These are phyloP conservation scores for Teratosphaeria gauchensis DNA, from an alignment of 2,329 filamentous ascomycete species.

Conservation along the genomic window DNA sequence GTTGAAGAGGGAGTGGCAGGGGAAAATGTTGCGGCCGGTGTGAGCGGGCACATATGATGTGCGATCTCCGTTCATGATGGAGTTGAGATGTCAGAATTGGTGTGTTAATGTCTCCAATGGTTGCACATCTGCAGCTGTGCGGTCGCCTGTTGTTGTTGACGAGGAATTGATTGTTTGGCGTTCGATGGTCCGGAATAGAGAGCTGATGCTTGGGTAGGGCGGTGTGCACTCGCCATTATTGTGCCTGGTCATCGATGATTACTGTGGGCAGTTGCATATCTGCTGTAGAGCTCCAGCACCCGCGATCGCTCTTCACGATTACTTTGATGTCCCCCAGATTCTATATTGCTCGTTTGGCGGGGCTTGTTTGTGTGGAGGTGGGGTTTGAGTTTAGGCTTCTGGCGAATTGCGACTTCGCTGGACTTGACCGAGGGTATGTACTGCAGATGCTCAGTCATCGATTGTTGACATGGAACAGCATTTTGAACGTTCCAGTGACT, in stretches of 20 bases:
- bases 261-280: not conserved
- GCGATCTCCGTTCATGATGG: slow-evolving; percentile 14
- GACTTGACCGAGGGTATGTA: not conserved
- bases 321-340: not conserved
- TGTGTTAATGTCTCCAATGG: not conserved
- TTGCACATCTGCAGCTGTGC: not conserved
- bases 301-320: not conserved
- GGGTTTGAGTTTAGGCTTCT: not conserved
- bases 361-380: not conserved
- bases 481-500: no score
- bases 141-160: not conserved
- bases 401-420: not conserved
- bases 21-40: slow-evolving; percentile 18
- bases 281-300: not conserved
- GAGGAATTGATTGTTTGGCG: not conserved
- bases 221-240: not conserved
- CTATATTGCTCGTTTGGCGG: not conserved
- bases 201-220: not conserved
- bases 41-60: slow-evolving; percentile 15
- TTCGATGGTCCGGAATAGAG: not conserved
- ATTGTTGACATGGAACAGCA: not conserved
- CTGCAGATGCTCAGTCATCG: not conserved
- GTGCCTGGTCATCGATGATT: not conserved
- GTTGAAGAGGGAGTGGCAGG: slow-evolving; percentile 29
- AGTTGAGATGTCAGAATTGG: not conserved